A percentile compares a stretch with the other conserved stretches of the same genome.
phyloP scores from a whole-genome alignment of 257 asterid species.

The Thymus quinquecostatus region DNA sequence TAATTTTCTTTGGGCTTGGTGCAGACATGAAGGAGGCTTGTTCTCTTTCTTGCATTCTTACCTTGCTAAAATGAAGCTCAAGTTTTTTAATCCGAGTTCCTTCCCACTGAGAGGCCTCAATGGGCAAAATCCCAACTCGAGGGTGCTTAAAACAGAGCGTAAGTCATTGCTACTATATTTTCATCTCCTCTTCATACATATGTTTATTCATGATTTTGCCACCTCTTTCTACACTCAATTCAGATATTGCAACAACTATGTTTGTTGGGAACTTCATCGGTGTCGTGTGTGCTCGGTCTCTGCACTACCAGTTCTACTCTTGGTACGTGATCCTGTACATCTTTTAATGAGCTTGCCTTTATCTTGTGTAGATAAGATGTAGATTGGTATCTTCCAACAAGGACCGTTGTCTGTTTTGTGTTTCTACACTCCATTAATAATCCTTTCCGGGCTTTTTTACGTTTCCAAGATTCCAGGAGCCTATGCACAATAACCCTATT shows the following conservation, averaged over 20 bases:
- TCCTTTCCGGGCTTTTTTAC: background rate
- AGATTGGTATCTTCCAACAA: background rate
- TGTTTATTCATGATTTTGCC: background rate
- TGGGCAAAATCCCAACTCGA: slow-evolving; percentile 29
- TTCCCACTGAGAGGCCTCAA: slow-evolving; percentile 37
- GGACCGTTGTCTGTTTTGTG: background rate
- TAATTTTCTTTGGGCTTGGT: slow-evolving; percentile 26
- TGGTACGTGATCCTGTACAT: slow-evolving; percentile 50
- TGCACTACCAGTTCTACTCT: slow-evolving; percentile 93
- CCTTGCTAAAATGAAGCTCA: slow-evolving; percentile 45
- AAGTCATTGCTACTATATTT: slow-evolving; percentile 37
- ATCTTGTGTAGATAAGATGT: background rate
- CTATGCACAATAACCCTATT: background rate
- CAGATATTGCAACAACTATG: slow-evolving; percentile 79
- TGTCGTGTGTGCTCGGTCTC: slow-evolving; percentile 85
- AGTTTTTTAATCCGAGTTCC: slow-evolving; percentile 38
- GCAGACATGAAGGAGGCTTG: slow-evolving; percentile 90
- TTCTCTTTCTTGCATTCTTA: slow-evolving; percentile 51
- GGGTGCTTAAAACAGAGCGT: slow-evolving; percentile 70
- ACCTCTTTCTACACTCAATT: slow-evolving; percentile 20
- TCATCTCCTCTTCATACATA: slow-evolving; percentile 8
- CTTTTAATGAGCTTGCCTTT: background rate
- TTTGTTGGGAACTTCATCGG: slow-evolving; percentile 93
- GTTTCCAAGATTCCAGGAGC: background rate
- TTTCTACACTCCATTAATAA: background rate